Percentiles rank a stretch among this genome's conserved stretches.
Evolutionary conservation across 2,329 filamentous ascomycete genomes (phyloP).

Genomic region (Alternaria alternata): DNA sequence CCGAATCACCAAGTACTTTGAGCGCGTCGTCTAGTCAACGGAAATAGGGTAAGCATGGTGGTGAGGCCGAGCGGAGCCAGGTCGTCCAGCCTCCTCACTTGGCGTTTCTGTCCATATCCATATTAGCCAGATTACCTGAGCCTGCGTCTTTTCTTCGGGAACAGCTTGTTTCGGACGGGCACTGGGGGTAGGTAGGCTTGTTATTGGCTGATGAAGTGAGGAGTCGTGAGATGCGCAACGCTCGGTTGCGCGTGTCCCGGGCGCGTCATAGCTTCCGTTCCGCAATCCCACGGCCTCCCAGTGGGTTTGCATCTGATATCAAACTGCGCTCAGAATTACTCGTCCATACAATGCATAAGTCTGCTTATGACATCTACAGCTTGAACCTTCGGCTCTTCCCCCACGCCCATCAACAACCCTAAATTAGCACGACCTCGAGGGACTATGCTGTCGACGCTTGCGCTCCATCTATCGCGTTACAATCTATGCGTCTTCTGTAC

Average conservation of each 20-base stretch:
- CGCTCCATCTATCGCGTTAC: neutral
- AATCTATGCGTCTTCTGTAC: slow-evolving; percentile 5
- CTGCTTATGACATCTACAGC: neutral
- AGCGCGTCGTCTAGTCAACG: slow-evolving; percentile 10
- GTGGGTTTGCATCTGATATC: neutral
- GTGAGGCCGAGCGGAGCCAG: slow-evolving; percentile 7
- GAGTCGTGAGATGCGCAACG: slow-evolving; percentile 32
- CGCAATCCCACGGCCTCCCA: slow-evolving; percentile 6
- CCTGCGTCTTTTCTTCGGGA: slow-evolving; percentile 36
- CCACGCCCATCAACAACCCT: neutral
- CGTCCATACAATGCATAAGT: neutral
- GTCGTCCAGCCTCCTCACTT: slow-evolving; percentile 43
- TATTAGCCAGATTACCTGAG: slow-evolving; percentile 48
- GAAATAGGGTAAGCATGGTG: slow-evolving; percentile 1
- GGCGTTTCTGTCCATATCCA: slow-evolving; percentile 38
- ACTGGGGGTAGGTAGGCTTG: slow-evolving; percentile 28
- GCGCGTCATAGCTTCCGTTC: slow-evolving; percentile 25
- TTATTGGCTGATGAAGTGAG: slow-evolving; percentile 44
- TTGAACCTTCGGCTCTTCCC: neutral
- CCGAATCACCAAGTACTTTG: slow-evolving; percentile 6
- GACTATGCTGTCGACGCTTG: neutral
- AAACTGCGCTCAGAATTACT: neutral
- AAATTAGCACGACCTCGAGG: neutral
- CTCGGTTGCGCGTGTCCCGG: slow-evolving; percentile 21
- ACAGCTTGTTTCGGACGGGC: slow-evolving; percentile 34